These are phyloP conservation scores for Claviceps cyperi DNA, from an alignment of 2,329 filamentous ascomycete genomes.

Conservation along the genomic window DNA sequence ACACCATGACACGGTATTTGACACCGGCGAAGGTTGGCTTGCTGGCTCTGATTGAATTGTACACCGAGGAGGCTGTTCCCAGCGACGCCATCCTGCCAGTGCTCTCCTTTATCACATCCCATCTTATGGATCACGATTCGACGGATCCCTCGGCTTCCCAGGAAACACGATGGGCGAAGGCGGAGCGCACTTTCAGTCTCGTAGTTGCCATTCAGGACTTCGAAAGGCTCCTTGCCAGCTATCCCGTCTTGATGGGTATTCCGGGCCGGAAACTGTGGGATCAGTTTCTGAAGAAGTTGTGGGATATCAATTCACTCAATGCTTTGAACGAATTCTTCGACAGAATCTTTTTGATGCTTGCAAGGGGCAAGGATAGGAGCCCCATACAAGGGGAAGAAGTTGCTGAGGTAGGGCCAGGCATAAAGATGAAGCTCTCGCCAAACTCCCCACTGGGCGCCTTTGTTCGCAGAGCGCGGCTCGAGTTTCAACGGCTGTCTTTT, in stretches of 20 bases:
- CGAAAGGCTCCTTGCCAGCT: slow-evolving; percentile 39
- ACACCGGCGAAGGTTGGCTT: slow-evolving; percentile 82
- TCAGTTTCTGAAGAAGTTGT: slow-evolving; percentile 64
- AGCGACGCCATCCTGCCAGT: slow-evolving; percentile 58
- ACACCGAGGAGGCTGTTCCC: slow-evolving; percentile 56
- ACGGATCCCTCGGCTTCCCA: slow-evolving; percentile 15
- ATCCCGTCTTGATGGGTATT: slow-evolving; percentile 39
- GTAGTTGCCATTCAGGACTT: slow-evolving; percentile 43
- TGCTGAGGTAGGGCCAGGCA: slow-evolving; percentile 24
- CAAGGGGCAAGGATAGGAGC: slow-evolving; percentile 46
- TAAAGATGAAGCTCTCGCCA: slow-evolving; percentile 46
- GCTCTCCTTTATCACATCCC: slow-evolving; percentile 63
- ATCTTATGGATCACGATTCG: slow-evolving; percentile 40
- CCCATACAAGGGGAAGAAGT: slow-evolving; percentile 36
- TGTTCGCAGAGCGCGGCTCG: slow-evolving; percentile 59
- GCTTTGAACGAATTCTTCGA: slow-evolving; percentile 66
- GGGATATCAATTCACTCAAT: slow-evolving; percentile 72
- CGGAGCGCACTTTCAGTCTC: slow-evolving; percentile 35
- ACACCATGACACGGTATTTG: slow-evolving; percentile 63
- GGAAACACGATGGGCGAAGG: slow-evolving; percentile 29
- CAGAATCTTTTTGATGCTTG: slow-evolving; percentile 40
- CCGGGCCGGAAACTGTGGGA: slow-evolving; percentile 82
- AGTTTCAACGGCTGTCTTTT: slow-evolving; percentile 70
- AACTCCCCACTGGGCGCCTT: slow-evolving; percentile 74
- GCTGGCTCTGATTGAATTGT: slow-evolving; percentile 67